Conservation (phyloP, 257 asterid genomes). For the Solanum chaucha region DNA sequence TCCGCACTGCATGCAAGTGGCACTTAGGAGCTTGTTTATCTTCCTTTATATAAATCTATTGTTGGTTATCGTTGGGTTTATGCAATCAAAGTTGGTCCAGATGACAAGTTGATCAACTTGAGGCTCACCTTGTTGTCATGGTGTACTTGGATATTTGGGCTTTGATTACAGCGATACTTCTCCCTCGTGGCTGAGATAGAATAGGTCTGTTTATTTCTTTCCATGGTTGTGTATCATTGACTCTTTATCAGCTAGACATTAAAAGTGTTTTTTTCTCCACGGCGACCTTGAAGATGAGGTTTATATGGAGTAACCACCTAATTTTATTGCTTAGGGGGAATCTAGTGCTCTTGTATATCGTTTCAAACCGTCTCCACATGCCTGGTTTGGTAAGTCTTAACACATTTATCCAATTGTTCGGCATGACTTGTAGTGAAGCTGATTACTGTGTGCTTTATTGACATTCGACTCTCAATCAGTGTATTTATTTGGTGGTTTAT, state of each 20-base stretch:
- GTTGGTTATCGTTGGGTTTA: neutral
- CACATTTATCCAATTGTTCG: neutral
- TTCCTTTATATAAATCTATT: neutral
- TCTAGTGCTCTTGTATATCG: neutral
- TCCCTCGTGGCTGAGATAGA: neutral
- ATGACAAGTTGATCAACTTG: neutral
- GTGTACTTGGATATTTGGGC: neutral
- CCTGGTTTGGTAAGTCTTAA: neutral
- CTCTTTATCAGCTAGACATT: neutral
- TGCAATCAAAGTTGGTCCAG: neutral
- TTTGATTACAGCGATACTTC: neutral
- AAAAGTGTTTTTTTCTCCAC: neutral
- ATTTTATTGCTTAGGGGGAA: neutral
- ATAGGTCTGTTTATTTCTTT: neutral
- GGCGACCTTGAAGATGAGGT: neutral
- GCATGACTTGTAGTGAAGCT: neutral
- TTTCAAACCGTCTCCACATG: neutral
- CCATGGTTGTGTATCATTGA: neutral
- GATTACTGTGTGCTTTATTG: neutral
- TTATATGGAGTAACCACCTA: neutral
- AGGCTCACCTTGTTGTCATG: neutral
- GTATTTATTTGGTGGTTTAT: neutral
- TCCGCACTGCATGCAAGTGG: neutral
- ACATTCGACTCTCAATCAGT: neutral
- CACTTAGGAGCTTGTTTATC: neutral